Base-by-base conservation (phyloP, 2,329 filamentous ascomycete genomes). In the Fusarium sp. region DNA sequence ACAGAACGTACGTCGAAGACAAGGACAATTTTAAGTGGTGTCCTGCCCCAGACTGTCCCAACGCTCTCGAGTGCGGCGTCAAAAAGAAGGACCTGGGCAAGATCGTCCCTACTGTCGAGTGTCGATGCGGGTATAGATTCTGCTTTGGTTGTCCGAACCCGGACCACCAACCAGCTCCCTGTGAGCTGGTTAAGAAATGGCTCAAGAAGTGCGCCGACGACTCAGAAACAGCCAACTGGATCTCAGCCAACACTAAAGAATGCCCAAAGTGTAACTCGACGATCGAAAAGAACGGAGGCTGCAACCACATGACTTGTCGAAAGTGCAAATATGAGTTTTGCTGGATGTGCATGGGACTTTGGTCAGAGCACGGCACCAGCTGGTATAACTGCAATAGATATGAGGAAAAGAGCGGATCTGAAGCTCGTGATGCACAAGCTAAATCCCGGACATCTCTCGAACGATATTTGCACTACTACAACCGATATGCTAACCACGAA, bases 341-440 rank as follows among this genome's bases (percentile, higher is more conserved):
- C 85, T 99, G 96, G 96, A 98, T 99, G 93, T 99, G 96, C 80
- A 99, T 99, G 96, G 96, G 96, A 0, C 87, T 98, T 2, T 99
- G 96, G 96, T 97, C 95, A 2, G 96, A 99, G 83, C 96, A 99
- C 81, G 96, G 96, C 72, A 99, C 96, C 8, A 98, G 94, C 84
- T 99, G 96, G 96, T 99, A 99, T 87, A 99, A 98, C 83, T 99
- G 96, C 88, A 99, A 98, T 81, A 89, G 96, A 14, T 99, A 93
- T 78, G 96, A 99, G 80, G 96, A 98, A 85, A 98, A 96, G 87
- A 97, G 94, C 74, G 96, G 96, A 5, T 88, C 91, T 0, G 95
- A 98, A 64, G 96, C 96, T 9, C 89, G 96, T 41, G 95, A 97
- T 81, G 95, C 94, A 3, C 96, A 99, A 81, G 94, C 96, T 6